Percentiles rank a stretch among this genome's conserved stretches.
Evolutionary conservation across 176 grass and related monocot genomes (phyloP).

Genomic region (Oryza glaberrima): DNA sequence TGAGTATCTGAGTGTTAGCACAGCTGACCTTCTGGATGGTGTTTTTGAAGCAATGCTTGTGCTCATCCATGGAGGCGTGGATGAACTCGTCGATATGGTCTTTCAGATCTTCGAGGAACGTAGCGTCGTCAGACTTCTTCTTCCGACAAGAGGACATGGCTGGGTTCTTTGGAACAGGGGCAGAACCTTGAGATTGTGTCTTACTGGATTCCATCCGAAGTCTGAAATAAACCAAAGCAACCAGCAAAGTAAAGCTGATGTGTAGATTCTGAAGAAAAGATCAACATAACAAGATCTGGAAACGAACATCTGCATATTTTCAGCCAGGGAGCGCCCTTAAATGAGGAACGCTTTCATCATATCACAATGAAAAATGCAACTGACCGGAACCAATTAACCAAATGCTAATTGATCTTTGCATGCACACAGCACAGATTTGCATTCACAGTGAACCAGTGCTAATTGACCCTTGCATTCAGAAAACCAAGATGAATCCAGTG

Average conservation of each 20-base stretch:
- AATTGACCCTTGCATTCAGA: background rate
- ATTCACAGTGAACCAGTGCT: background rate
- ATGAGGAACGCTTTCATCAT: background rate
- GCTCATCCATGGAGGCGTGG: conserved; percentile 92
- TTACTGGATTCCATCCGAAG: conserved; percentile 67
- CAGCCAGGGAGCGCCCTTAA: background rate
- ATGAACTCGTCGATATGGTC: conserved; percentile 95
- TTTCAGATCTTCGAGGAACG: conserved; percentile 77
- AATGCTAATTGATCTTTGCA: too few species aligned
- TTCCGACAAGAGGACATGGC: conserved; percentile 79
- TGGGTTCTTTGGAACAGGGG: conserved; percentile 42
- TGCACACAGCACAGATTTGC: too few species aligned
- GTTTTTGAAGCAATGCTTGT: conserved; percentile 95
- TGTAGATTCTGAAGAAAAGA: background rate
- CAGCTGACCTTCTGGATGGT: conserved; percentile 74
- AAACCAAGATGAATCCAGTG: background rate
- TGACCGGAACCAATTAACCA: too few species aligned
- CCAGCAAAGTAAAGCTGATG: background rate
- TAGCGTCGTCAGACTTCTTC: conserved; percentile 76
- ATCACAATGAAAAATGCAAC: background rate
- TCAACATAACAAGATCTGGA: background rate
- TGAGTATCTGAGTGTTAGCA: background rate
- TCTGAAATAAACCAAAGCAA: background rate
- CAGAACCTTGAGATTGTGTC: conserved; percentile 41
- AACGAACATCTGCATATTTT: background rate